phyloP scores from a whole-genome alignment of 306 rosid genomes.

The Quercus alba region DNA sequence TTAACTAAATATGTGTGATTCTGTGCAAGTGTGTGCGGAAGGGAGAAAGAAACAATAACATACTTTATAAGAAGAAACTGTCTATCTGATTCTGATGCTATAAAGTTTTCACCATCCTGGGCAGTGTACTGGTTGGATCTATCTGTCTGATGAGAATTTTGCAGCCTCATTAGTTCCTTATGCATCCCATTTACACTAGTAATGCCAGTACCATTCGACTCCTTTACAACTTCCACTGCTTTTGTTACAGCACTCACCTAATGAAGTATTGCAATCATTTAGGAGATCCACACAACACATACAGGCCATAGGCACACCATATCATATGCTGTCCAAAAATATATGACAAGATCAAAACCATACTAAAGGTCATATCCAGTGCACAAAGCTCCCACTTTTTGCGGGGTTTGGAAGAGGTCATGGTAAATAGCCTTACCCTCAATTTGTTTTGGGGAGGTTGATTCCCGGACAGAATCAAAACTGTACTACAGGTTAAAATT shows the following conservation, averaged over 20 bases:
- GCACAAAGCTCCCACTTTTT: too few relatives aligned
- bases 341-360: too few relatives aligned
- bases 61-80: slow-evolving; percentile 93
- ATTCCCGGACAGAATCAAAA: too few relatives aligned
- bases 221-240: slow-evolving; percentile 60
- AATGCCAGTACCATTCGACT: slow-evolving; percentile 36
- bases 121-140: slow-evolving; percentile 51
- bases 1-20: too few relatives aligned
- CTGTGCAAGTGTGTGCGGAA: background rate
- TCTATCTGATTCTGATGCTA: slow-evolving; percentile 89
- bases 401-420: too few relatives aligned
- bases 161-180: slow-evolving; percentile 86
- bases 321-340: too few relatives aligned
- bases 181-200: slow-evolving; percentile 57
- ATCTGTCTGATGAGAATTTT: slow-evolving; percentile 54
- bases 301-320: background rate
- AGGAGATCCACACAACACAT: slow-evolving; percentile 1
- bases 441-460: too few relatives aligned
- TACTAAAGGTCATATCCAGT: too few relatives aligned
- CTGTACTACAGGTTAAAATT: too few relatives aligned
- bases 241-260: slow-evolving; percentile 69
- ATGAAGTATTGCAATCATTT: slow-evolving; percentile 28
- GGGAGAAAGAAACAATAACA: background rate
- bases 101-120: slow-evolving; percentile 64
- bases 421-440: too few relatives aligned